These are phyloP conservation scores for Trametes pubescens DNA, from an alignment of 1,284 basidiomycete species.

Conservation along the genomic window DNA sequence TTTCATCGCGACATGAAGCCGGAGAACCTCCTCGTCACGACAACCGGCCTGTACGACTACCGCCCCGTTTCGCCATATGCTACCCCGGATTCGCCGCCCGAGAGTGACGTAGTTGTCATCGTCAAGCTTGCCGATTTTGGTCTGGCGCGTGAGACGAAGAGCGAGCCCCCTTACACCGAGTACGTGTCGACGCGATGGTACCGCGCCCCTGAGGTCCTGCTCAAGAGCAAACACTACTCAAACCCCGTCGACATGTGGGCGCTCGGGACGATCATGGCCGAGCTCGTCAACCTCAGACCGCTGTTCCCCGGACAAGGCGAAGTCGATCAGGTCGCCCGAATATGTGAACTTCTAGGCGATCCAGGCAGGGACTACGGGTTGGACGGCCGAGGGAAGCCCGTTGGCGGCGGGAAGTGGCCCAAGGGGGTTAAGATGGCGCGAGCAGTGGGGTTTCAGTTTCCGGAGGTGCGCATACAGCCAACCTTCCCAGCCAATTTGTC, in stretches of 20 bases:
- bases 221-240: constrained; percentile 92
- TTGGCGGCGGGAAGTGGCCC: constrained; percentile 92
- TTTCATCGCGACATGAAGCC: constrained; percentile 99
- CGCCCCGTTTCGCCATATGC: constrained; percentile 75
- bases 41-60: constrained; percentile 96
- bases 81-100: constrained; percentile 65
- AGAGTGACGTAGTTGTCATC: constrained; percentile 96
- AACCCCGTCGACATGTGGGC: constrained; percentile 99
- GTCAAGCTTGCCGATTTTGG: constrained; percentile 99
- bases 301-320: constrained; percentile 98
- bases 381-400: constrained; percentile 71
- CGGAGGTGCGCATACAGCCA: constrained; percentile 66
- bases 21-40: constrained; percentile 99
- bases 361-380: constrained; percentile 85
- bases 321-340: constrained; percentile 91
- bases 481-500: constrained; percentile 20
- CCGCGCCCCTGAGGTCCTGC: constrained; percentile 95
- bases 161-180: constrained; percentile 95
- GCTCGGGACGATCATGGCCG: constrained; percentile 96
- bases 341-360: constrained; percentile 94
- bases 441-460: constrained; percentile 89
- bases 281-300: constrained; percentile 94
- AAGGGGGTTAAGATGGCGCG: constrained; percentile 88
- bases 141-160: constrained; percentile 90
- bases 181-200: constrained; percentile 99